Evolutionary conservation across 352 stramenopile species (phyloP).

Genomic region (Blastocystis sp.): DNA sequence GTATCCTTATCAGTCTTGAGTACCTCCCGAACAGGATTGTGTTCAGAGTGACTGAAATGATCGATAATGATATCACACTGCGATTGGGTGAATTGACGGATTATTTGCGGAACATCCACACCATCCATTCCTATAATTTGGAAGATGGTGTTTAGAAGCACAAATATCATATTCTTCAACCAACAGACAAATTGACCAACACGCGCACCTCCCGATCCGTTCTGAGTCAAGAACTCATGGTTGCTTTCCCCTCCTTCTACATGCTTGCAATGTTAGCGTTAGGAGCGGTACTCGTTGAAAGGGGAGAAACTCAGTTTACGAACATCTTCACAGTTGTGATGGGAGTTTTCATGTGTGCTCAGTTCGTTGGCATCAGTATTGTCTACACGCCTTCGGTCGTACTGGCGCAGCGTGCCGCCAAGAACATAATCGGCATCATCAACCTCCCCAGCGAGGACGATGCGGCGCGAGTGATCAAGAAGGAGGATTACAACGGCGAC

Average conservation of each 20-base stretch:
- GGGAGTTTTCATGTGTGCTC: slow-evolving; percentile 17
- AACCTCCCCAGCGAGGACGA: slow-evolving; percentile 26
- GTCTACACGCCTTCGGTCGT: slow-evolving; percentile 18
- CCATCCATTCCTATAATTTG: slow-evolving; percentile 47
- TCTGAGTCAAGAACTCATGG: neutral
- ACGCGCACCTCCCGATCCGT: neutral
- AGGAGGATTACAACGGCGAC: slow-evolving; percentile 21
- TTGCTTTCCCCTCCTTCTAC: neutral
- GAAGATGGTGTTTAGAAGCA: neutral
- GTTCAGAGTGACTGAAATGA: neutral
- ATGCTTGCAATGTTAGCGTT: neutral
- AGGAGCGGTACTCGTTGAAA: neutral
- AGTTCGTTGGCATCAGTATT: slow-evolving; percentile 38
- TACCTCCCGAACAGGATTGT: slow-evolving; percentile 10
- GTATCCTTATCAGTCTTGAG: neutral
- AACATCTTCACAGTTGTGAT: slow-evolving; percentile 14
- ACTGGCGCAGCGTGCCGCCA: neutral
- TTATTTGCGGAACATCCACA: slow-evolving; percentile 52
- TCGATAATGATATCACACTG: slow-evolving; percentile 32
- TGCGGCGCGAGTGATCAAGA: neutral
- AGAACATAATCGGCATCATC: neutral
- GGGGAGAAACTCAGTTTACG: neutral
- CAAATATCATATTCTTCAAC: neutral
- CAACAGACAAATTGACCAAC: slow-evolving; percentile 11
- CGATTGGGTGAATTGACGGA: slow-evolving; percentile 2